These are phyloP conservation scores for Zygnema cylindricum DNA, from an alignment of 139 green algal genomes.

Conservation along the genomic window DNA sequence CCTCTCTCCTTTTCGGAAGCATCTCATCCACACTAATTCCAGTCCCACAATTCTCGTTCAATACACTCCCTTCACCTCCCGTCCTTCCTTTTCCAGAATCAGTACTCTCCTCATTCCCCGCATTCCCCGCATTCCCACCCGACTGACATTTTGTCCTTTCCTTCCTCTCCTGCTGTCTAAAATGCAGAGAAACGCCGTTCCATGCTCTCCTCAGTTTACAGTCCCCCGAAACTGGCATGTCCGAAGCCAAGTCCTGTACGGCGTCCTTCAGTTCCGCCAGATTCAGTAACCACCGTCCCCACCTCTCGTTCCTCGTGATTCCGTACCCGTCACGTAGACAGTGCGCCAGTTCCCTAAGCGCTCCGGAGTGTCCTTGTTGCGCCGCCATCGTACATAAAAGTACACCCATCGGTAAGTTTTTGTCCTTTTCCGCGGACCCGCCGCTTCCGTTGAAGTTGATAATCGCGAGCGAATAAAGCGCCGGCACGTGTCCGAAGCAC, in stretches of 20 bases:
- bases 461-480: constrained; percentile 58
- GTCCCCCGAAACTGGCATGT: neutral
- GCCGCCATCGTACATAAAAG: constrained; percentile 50
- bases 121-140: no score
- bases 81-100: no score
- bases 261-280: constrained; percentile 46
- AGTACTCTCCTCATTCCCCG: no score
- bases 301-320: constrained; percentile 18
- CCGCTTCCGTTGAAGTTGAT: constrained; percentile 65
- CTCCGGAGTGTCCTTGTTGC: constrained; percentile 21
- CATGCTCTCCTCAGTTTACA: no score
- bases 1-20: neutral
- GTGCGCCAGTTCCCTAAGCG: constrained; percentile 58
- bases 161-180: no score
- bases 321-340: constrained; percentile 62
- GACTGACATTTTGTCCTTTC: no score
- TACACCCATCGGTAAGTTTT: constrained; percentile 34
- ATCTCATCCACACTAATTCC: no score
- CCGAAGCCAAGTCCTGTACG: neutral
- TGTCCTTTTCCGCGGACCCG: constrained; percentile 3
- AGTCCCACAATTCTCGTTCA: no score
- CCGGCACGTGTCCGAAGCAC: constrained; percentile 22
- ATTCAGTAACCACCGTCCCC: constrained; percentile 39
- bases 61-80: no score
- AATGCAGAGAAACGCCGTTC: no score